Conservation (phyloP, 345 rosid species). For the Geranium brycei region DNA sequence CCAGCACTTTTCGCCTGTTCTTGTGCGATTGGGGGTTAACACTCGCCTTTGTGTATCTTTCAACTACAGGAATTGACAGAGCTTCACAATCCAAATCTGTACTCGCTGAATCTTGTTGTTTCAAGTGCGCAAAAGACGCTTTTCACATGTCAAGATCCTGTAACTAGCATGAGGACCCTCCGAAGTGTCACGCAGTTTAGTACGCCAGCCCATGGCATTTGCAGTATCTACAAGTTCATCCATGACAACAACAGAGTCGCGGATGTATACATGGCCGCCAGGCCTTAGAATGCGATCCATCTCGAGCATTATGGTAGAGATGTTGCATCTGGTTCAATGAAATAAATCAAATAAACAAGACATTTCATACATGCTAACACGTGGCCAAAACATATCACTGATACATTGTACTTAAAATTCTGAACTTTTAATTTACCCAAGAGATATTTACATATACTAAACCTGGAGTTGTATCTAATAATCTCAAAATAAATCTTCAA, state of each 20-base stretch:
- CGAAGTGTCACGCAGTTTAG: slow-evolving; percentile 49
- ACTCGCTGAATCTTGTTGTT: background rate
- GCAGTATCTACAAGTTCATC: slow-evolving; percentile 68
- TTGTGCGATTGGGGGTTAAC: too few relatives aligned
- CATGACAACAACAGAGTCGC: slow-evolving; percentile 61
- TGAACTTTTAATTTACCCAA: background rate
- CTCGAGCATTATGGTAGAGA: slow-evolving; percentile 86
- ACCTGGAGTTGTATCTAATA: background rate
- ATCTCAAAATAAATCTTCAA: background rate
- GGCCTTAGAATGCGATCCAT: slow-evolving; percentile 97
- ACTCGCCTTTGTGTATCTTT: too few relatives aligned
- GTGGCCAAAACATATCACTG: too few relatives aligned
- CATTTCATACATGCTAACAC: background rate
- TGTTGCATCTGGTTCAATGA: slow-evolving; percentile 50
- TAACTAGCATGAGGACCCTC: slow-evolving; percentile 98
- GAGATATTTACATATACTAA: background rate
- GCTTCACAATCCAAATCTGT: background rate
- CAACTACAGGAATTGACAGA: background rate
- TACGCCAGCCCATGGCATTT: slow-evolving; percentile 76
- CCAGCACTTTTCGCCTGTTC: too few relatives aligned
- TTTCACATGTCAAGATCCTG: slow-evolving; percentile 65
- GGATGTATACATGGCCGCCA: slow-evolving; percentile 78
- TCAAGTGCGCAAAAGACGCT: slow-evolving; percentile 37
- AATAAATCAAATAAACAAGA: background rate
- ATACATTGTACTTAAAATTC: background rate